Evolutionary conservation across 208 protist species (phyloP).

Genomic region (Leishmania gerbilli): DNA sequence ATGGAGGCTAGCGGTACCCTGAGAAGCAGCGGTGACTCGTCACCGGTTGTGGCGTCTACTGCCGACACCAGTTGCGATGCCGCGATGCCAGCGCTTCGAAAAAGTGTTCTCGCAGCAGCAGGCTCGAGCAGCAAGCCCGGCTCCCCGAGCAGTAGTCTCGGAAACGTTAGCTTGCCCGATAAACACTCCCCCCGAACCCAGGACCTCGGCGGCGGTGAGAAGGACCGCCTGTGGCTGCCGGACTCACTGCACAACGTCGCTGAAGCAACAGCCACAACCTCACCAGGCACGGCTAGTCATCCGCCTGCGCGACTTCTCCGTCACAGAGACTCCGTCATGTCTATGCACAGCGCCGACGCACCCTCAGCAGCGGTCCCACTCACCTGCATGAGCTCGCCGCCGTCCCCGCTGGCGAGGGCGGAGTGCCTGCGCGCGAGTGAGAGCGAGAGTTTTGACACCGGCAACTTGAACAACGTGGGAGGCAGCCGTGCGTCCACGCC

Average conservation of each 20-base stretch:
- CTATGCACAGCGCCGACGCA: neutral
- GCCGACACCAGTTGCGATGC: neutral
- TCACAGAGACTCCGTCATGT: neutral
- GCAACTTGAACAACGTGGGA: neutral
- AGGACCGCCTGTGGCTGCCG: neutral
- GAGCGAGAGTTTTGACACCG: neutral
- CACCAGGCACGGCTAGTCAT: neutral
- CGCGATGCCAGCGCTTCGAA: neutral
- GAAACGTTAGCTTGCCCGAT: neutral
- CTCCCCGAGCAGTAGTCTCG: slow-evolving; percentile 2
- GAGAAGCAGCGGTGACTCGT: neutral
- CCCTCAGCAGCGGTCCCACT: neutral
- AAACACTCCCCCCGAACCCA: neutral
- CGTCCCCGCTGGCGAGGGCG: neutral
- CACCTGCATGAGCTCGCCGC: neutral
- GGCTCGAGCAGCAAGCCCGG: neutral
- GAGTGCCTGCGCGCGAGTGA: neutral
- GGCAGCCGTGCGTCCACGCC: neutral
- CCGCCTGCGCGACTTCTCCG: neutral
- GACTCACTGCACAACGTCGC: neutral
- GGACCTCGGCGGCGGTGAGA: neutral
- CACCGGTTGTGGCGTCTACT: neutral
- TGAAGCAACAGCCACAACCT: neutral
- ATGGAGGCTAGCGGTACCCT: neutral
- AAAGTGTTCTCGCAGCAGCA: neutral